These are phyloP conservation scores for Hyphopichia khmerensis DNA, from an alignment of 1,139 yeast genomes.

Conservation along the genomic window DNA sequence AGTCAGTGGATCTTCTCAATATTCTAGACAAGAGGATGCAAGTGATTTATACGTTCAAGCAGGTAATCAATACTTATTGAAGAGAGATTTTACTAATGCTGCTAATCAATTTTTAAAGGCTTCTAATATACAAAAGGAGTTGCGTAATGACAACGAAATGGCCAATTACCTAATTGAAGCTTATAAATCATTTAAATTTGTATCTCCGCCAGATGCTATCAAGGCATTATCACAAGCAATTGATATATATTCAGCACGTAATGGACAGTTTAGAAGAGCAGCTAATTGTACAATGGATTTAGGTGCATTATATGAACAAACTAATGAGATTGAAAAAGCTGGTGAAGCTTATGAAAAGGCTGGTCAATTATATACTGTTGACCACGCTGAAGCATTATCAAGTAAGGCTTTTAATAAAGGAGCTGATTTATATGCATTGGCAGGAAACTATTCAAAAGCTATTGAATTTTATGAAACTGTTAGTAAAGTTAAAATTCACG, in stretches of 20 bases:
- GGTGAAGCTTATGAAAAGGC: constrained; percentile 84
- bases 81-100: constrained; percentile 68
- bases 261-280: constrained; percentile 95
- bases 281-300: constrained; percentile 92
- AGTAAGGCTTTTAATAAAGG: constrained; percentile 86
- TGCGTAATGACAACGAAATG: constrained; percentile 84
- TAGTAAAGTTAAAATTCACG: constrained; percentile 73
- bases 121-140: constrained; percentile 72
- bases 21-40: constrained; percentile 82
- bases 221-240: constrained; percentile 75
- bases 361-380: constrained; percentile 93
- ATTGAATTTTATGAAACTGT: constrained; percentile 73
- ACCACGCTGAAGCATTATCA: constrained; percentile 88
- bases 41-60: constrained; percentile 88
- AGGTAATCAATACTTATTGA: constrained; percentile 79
- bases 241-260: constrained; percentile 71
- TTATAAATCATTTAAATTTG: constrained; percentile 77
- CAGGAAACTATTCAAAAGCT: constrained; percentile 71
- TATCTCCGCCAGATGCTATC: constrained; percentile 76
- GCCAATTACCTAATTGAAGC: constrained; percentile 91
- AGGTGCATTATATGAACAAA: constrained; percentile 79
- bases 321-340: constrained; percentile 68
- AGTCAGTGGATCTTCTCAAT: constrained; percentile 66
- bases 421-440: constrained; percentile 84
- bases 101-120: constrained; percentile 87